Percentiles rank a stretch among this genome's conserved stretches.
These are phyloP conservation scores for Fusarium sp. DNA, from an alignment of 2,329 filamentous ascomycete genomes.

Conservation along the genomic window DNA sequence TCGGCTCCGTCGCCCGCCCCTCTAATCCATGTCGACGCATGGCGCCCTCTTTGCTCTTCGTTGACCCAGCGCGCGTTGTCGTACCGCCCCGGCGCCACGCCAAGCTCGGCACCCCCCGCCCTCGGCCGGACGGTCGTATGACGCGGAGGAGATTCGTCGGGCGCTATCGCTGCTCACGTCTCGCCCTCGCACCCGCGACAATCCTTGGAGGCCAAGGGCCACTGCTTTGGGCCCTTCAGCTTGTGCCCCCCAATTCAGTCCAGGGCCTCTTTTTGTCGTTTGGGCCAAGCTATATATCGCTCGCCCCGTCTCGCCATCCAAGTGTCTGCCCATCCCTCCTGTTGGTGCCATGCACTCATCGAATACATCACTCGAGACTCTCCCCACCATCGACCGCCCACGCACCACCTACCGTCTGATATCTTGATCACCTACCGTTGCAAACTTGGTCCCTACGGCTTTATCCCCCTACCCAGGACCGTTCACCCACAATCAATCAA, in stretches of 20 bases:
- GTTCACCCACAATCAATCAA: constrained; percentile 1
- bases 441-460: constrained; percentile 15
- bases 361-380: constrained; percentile 44
- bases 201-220: constrained; percentile 23
- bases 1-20: constrained; percentile 18
- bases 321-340: constrained; percentile 42
- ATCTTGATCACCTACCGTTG: constrained; percentile 21
- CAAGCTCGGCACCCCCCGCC: constrained; percentile 46
- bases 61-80: constrained; percentile 8
- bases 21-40: constrained; percentile 4
- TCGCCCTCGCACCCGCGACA: constrained; percentile 3
- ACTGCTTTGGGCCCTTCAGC: constrained; percentile 10
- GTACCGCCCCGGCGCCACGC: constrained; percentile 34
- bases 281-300: constrained; percentile 45
- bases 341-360: constrained; percentile 38
- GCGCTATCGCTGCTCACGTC: constrained; percentile 41
- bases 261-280: constrained; percentile 8
- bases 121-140: constrained; percentile 45
- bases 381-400: constrained; percentile 38
- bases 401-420: constrained; percentile 42
- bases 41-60: not conserved
- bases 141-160: constrained; percentile 44
- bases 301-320: constrained; percentile 46
- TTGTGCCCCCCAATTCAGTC: not conserved
- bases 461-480: constrained; percentile 8